Percentiles rank a stretch among this genome's conserved stretches.
Evolutionary conservation across 345 rosid species (phyloP).

Genomic region (Salix purpurea): DNA sequence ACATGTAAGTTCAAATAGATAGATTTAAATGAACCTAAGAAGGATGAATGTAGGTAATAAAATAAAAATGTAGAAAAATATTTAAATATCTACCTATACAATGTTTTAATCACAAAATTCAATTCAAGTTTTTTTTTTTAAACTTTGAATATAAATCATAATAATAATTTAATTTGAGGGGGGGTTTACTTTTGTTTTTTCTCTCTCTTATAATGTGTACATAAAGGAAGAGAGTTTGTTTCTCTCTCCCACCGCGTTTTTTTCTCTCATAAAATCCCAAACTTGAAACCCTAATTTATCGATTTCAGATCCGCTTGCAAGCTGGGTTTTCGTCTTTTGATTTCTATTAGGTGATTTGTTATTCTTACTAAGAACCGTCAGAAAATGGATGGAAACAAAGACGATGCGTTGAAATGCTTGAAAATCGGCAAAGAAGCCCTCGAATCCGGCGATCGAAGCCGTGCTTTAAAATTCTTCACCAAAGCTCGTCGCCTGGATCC

Average conservation of each 20-base stretch:
- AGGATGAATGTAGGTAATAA: no score
- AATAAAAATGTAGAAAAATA: no score
- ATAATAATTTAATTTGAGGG: no score
- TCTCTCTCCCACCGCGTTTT: background rate
- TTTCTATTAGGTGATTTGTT: background rate
- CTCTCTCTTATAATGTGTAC: no score
- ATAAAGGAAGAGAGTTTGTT: background rate
- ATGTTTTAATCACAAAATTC: no score
- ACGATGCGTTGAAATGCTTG: slow-evolving; percentile 83
- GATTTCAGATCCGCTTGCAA: background rate
- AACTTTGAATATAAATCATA: no score
- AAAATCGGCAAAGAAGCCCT: slow-evolving; percentile 72
- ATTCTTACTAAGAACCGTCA: background rate
- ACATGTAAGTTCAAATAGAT: no score
- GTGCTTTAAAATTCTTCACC: slow-evolving; percentile 67
- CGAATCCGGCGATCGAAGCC: slow-evolving; percentile 66
- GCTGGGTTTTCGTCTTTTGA: background rate
- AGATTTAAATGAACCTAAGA: no score
- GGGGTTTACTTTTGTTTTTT: no score
- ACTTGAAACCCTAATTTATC: background rate
- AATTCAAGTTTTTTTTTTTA: no score
- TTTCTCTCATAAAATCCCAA: background rate
- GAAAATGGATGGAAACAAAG: slow-evolving; percentile 88
- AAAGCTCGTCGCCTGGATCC: slow-evolving; percentile 98
- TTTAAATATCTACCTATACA: no score